Evolutionary conservation across 2,329 filamentous ascomycete species (phyloP), one percentile per base, ranked within the genome.

Genomic region (Aspergillus caelatus): DNA sequence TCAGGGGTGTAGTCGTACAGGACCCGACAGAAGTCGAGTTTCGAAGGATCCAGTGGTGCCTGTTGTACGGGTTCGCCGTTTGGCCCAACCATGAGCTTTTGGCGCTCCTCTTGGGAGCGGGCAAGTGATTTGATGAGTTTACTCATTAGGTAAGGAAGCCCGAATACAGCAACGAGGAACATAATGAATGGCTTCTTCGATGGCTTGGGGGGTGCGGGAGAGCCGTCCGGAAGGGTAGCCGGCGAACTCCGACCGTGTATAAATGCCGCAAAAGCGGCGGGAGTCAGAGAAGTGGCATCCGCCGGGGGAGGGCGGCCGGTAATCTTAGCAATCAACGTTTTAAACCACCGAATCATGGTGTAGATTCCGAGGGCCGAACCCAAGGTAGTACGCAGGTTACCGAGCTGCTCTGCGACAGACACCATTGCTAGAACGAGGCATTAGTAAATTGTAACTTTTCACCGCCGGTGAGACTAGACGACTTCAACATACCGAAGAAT

Each of bases 111-210:
- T 73, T 95, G 92, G 6, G 89, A 90, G 41, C 90, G 88, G 19
- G 94, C 93, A 45, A 99, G 85, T 1, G 92, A 86, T 74, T 89
- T 89, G 77, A 99, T 98, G 70, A 97, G 87, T 81, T 97, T 99
- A 80, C 91, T 90, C 94, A 99, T 97, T 56, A 99, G 85, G 77
- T 97, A 99, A 7, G 95, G 95, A 16, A 99, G 85, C 59, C 95
- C 96, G 73, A 99, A 97, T 6, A 96, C 94, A 21, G 95, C 94
- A 50, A 96, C 84, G 65, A 97, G 83, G 83, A 99, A 99, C 84
- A 99, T 94, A 75, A 99, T 86, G 72, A 99, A 92, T 0, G 95
- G 95, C 79, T 98, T 99, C 77, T 92, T 93, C 75, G 92, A 97
- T 21, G 94, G 94, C 71, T 88, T 89, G 4, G 91, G 82, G 21